A percentile compares a stretch with the other conserved stretches of the same genome.
Conservation (phyloP, 192 early-diverging fungal species). For the Coemansia biformis region DNA sequence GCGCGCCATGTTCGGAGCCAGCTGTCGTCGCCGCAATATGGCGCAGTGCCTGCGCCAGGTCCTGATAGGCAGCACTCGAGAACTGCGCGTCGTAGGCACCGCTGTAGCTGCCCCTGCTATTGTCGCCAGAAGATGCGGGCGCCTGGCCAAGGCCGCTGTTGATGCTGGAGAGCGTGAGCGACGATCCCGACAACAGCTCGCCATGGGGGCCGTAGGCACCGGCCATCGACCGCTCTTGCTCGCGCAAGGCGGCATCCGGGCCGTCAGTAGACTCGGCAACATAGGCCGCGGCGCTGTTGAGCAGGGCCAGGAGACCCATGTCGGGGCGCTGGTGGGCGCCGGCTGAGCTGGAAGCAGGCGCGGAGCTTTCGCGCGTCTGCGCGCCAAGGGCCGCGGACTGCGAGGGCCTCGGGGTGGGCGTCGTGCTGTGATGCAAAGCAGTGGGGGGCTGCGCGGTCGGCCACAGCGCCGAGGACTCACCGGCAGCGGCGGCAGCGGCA, state of each 20-base stretch:
- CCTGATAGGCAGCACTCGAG: constrained; percentile 29
- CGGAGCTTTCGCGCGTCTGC: constrained; percentile 28
- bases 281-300: constrained; percentile 44
- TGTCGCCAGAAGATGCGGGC: neutral
- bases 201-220: constrained; percentile 14
- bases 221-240: constrained; percentile 2
- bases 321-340: constrained; percentile 24
- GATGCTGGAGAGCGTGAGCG: constrained; percentile 24
- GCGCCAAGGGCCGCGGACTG: constrained; percentile 12
- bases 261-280: constrained; percentile 26
- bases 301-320: constrained; percentile 41
- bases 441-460: constrained; percentile 3
- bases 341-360: constrained; percentile 15
- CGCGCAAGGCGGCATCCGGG: too few relatives aligned
- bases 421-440: constrained; percentile 20
- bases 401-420: constrained; percentile 30
- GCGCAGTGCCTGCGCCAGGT: constrained; percentile 42
- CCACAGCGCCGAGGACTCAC: constrained; percentile 9
- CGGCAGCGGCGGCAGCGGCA: neutral
- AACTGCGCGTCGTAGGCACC: constrained; percentile 23
- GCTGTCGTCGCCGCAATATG: constrained; percentile 35
- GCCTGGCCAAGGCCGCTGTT: constrained; percentile 14
- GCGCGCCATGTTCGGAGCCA: constrained; percentile 8
- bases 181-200: constrained; percentile 21
- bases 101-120: constrained; percentile 10